Percentiles rank a stretch among this genome's conserved stretches.
phyloP scores from a whole-genome alignment of 2,329 filamentous ascomycete species.

The Cladosporium sp. region DNA sequence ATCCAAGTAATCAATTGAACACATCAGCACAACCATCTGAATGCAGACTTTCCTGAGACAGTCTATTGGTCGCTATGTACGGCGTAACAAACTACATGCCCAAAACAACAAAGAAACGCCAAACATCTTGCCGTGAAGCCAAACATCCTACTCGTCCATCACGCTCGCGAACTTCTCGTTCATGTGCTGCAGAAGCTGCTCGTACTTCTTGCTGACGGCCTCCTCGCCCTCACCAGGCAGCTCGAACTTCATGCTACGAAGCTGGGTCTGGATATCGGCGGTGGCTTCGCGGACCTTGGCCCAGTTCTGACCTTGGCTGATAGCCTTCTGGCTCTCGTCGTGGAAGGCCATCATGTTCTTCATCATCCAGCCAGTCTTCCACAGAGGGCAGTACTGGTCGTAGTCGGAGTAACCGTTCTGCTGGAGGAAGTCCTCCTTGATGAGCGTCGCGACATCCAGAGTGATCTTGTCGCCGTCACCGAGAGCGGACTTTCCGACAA shows the following conservation, averaged over 20 bases:
- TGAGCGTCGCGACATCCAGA: slow-evolving; percentile 78
- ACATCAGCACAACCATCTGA: too few species aligned
- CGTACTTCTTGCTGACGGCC: slow-evolving; percentile 83
- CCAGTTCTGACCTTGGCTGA: slow-evolving; percentile 88
- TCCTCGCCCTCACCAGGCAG: slow-evolving; percentile 80
- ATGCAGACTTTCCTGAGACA: slow-evolving; percentile 3
- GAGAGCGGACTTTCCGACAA: slow-evolving; percentile 94
- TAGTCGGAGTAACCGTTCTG: slow-evolving; percentile 99
- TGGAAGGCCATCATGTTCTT: slow-evolving; percentile 98
- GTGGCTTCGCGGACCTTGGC: slow-evolving; percentile 88
- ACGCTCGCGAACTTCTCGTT: slow-evolving; percentile 96
- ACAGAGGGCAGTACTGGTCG: slow-evolving; percentile 97
- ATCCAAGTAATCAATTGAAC: too few species aligned
- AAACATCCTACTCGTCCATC: slow-evolving; percentile 70
- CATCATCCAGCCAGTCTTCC: slow-evolving; percentile 99
- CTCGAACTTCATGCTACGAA: slow-evolving; percentile 97
- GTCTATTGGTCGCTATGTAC: slow-evolving; percentile 12
- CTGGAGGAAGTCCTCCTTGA: slow-evolving; percentile 99
- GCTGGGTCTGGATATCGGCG: slow-evolving; percentile 73
- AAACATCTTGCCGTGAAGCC: too few species aligned
- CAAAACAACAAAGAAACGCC: slow-evolving; percentile 5
- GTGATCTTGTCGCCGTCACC: slow-evolving; percentile 98
- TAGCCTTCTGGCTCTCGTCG: slow-evolving; percentile 93
- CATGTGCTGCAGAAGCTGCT: slow-evolving; percentile 85
- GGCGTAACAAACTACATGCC: neutral